Percentiles rank a stretch among this genome's conserved stretches.
Evolutionary conservation across 148 eudicot genomes (phyloP).

Genomic region (Chenopodium formosanum): DNA sequence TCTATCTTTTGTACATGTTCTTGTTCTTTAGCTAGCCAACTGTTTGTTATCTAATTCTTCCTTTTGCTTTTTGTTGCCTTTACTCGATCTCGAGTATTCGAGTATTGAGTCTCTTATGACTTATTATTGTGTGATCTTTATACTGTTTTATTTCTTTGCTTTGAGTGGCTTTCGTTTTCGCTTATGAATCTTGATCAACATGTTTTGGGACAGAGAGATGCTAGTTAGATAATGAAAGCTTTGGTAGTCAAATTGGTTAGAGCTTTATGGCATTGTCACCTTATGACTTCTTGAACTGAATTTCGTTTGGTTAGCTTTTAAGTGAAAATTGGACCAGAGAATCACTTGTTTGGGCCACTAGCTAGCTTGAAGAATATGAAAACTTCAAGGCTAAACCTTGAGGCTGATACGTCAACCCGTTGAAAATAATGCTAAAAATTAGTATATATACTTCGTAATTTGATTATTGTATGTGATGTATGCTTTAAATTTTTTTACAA

Average conservation of each 20-base stretch:
- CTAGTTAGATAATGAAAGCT: constrained; percentile 6
- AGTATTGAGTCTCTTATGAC: not conserved
- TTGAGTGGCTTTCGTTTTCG: not conserved
- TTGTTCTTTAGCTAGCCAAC: not conserved
- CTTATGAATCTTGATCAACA: not conserved
- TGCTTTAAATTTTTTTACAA: no score
- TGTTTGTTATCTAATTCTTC: not conserved
- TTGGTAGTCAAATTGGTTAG: not conserved
- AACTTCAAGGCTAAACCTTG: not conserved
- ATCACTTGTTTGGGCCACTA: not conserved
- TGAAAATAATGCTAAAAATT: no score
- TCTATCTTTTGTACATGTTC: not conserved
- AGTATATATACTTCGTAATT: no score
- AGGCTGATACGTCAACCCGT: not conserved
- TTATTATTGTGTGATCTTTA: not conserved
- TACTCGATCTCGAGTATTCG: not conserved
- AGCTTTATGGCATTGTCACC: not conserved
- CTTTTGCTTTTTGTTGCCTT: not conserved
- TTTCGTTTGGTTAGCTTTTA: not conserved
- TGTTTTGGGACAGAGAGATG: not conserved
- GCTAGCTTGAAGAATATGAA: not conserved
- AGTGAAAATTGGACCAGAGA: not conserved
- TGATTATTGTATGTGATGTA: no score
- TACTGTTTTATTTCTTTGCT: not conserved
- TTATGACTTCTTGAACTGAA: constrained; percentile 4